phyloP scores from a whole-genome alignment of 441 rosid species.

The Mallotus repandus region DNA sequence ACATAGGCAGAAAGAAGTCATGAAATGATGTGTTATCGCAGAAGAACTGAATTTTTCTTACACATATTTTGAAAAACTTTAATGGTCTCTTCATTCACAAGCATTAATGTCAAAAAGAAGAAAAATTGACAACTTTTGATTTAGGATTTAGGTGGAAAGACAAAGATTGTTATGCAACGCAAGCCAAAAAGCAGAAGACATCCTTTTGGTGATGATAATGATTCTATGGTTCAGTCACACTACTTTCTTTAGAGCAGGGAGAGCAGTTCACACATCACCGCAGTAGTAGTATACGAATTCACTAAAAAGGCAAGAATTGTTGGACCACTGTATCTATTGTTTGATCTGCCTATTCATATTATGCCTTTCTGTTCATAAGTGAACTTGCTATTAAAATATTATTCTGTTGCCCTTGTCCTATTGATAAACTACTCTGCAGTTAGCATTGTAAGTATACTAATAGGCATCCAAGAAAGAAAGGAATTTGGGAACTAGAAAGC shows the following conservation, averaged over 20 bases:
- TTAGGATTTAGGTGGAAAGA: not conserved
- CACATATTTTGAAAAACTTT: not conserved
- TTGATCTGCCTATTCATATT: not conserved
- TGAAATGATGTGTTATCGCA: not conserved
- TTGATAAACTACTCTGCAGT: not conserved
- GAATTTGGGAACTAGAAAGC: not conserved
- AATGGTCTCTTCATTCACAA: not conserved
- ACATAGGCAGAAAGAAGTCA: not conserved
- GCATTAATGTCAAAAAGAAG: not conserved
- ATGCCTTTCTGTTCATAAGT: not conserved
- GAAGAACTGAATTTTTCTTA: not conserved
- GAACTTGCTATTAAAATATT: not conserved
- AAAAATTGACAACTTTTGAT: not conserved
- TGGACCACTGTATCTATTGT: not conserved
- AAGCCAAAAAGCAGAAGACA: not conserved
- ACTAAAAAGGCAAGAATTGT: not conserved
- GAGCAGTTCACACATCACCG: not conserved
- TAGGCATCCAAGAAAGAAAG: not conserved
- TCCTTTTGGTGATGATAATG: not conserved
- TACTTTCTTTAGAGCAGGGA: not conserved
- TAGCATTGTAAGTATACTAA: not conserved
- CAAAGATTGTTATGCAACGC: not conserved
- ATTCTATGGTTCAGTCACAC: not conserved
- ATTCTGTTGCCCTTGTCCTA: not conserved
- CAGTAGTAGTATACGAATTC: not conserved